Conservation (phyloP, 1,284 basidiomycete genomes). For the Abortiporus biennis region DNA sequence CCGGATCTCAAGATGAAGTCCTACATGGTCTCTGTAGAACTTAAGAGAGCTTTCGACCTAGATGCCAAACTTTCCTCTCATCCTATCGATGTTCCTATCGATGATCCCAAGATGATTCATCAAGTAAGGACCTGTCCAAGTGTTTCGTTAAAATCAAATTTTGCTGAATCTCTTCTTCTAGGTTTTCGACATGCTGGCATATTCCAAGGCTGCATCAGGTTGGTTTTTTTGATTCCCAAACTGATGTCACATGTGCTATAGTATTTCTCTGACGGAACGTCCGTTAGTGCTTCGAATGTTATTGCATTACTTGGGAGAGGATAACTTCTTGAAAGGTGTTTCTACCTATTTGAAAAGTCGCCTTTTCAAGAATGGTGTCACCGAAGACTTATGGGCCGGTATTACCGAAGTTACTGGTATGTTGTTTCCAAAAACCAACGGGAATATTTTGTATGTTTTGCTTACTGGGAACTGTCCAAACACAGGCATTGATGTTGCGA, state of each 20-base stretch:
- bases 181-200: slow-evolving; percentile 85
- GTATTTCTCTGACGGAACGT: slow-evolving; percentile 1
- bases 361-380: slow-evolving; percentile 80
- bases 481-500: slow-evolving; percentile 70
- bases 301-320: slow-evolving; percentile 84
- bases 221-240: too few relatives aligned
- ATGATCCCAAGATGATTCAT: slow-evolving; percentile 82
- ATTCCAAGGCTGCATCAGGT: slow-evolving; percentile 84
- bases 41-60: slow-evolving; percentile 67
- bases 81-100: slow-evolving; percentile 91
- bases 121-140: slow-evolving; percentile 39
- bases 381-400: slow-evolving; percentile 87
- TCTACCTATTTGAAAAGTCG: slow-evolving; percentile 90
- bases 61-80: slow-evolving; percentile 93
- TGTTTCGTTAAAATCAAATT: not conserved
- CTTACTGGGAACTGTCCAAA: too few relatives aligned
- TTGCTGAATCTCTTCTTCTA: slow-evolving; percentile 24
- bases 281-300: slow-evolving; percentile 86
- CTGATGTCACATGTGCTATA: not conserved
- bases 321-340: slow-evolving; percentile 82
- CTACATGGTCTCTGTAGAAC: slow-evolving; percentile 58
- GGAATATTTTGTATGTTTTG: too few relatives aligned
- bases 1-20: slow-evolving; percentile 76
- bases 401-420: too few relatives aligned
- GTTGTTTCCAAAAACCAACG: too few relatives aligned